These are phyloP conservation scores for Fusarium nisikadoi DNA, from an alignment of 2,329 filamentous ascomycete genomes.

Conservation along the genomic window DNA sequence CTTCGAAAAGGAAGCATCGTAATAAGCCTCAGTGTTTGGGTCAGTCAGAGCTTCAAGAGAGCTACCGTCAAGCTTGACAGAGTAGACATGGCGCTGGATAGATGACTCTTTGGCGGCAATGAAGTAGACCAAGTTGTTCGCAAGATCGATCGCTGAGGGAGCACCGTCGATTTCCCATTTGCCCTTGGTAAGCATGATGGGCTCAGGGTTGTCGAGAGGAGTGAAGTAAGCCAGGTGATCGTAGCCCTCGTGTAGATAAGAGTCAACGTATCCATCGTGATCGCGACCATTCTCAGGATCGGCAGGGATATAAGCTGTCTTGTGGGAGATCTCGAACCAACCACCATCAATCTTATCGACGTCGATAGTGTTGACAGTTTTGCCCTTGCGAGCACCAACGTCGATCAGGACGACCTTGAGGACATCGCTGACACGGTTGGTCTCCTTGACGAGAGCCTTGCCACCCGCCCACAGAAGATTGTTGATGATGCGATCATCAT, in stretches of 20 bases:
- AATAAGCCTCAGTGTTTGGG: constrained; percentile 78
- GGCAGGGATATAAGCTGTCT: constrained; percentile 86
- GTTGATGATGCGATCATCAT: constrained; percentile 89
- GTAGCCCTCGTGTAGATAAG: constrained; percentile 84
- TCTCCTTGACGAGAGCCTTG: constrained; percentile 88
- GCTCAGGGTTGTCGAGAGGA: constrained; percentile 84
- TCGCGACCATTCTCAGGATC: constrained; percentile 79
- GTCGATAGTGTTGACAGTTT: constrained; percentile 81
- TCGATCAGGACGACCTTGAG: constrained; percentile 89
- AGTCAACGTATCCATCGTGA: constrained; percentile 93
- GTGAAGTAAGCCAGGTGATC: constrained; percentile 95
- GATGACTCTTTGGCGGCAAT: constrained; percentile 86
- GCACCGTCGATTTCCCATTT: constrained; percentile 91
- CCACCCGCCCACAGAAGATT: constrained; percentile 91
- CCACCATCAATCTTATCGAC: constrained; percentile 89
- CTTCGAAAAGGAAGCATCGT: constrained; percentile 83
- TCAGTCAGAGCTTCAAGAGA: constrained; percentile 80
- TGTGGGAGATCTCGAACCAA: constrained; percentile 95
- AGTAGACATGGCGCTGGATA: constrained; percentile 92
- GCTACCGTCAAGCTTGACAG: constrained; percentile 83
- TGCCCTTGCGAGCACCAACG: constrained; percentile 76
- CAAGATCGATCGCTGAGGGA: constrained; percentile 84
- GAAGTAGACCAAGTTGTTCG: constrained; percentile 91
- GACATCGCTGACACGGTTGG: constrained; percentile 93
- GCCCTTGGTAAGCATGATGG: constrained; percentile 86